These are phyloP conservation scores for Solanum arcanum DNA, from an alignment of 257 asterid genomes.

Conservation along the genomic window DNA sequence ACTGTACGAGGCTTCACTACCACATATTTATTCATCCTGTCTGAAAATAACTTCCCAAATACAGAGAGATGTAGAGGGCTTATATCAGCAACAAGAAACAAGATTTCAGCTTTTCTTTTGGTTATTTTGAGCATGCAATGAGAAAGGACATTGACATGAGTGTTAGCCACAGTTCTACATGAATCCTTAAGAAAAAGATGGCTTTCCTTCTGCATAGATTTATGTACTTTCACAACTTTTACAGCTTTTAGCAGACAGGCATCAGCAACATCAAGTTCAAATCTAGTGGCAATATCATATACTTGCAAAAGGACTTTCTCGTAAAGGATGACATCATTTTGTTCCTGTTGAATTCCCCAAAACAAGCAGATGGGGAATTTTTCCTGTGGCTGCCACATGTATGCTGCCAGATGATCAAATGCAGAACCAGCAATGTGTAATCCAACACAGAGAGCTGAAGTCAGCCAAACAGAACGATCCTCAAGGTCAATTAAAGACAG, in stretches of 20 bases:
- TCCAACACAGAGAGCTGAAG: conserved; percentile 36
- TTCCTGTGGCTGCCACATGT: conserved; percentile 28
- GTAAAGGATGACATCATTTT: conserved; percentile 30
- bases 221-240: conserved; percentile 36
- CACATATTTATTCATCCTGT: conserved; percentile 20
- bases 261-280: conserved; percentile 56
- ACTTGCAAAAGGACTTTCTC: conserved; percentile 40
- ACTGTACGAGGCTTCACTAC: conserved; percentile 13
- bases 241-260: conserved; percentile 64
- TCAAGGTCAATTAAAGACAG: conserved; percentile 41
- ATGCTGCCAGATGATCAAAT: conserved; percentile 37
- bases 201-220: conserved; percentile 20
- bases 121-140: conserved; percentile 45
- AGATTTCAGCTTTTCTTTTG: conserved; percentile 44
- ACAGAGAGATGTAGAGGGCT: conserved; percentile 59
- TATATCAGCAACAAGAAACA: conserved; percentile 44
- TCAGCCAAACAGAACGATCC: conserved; percentile 12
- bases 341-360: conserved; percentile 22
- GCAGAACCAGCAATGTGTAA: conserved; percentile 53
- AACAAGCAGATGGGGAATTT: conserved; percentile 2
- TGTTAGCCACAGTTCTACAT: conserved; percentile 44
- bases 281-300: conserved; percentile 27
- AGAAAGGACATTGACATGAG: conserved; percentile 40
- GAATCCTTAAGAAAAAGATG: conserved; percentile 35
- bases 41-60: conserved; percentile 48